Evolutionary conservation across 1,284 basidiomycete species (phyloP), one percentile per base, ranked within the genome.

Genomic region (Naganishia cerealis): DNA sequence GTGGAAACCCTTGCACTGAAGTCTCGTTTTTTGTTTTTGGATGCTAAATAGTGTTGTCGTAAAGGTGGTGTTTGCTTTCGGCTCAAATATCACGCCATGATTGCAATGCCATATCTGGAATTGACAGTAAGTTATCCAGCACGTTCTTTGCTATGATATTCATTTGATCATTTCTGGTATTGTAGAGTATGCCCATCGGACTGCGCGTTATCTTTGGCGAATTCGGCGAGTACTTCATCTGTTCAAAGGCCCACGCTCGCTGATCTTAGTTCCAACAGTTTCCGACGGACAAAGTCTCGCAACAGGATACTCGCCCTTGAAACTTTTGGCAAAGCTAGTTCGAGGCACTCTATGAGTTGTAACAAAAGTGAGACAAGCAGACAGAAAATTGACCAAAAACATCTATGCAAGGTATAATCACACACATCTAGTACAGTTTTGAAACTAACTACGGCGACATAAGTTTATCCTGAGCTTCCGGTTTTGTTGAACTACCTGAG

Each of bases 1-100:
- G 77, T 73, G 6, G n/a, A 13, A 39, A 26, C 33, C 29, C 13
- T 18, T 24, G 13, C 21, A 13, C 6, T 59, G 21, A n/a, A 38
- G 13, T 36, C 29, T 33, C 29, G 29, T 33, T 33, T 6, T 33
- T n/a, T n/a, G n/a, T n/a, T n/a, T 33, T 33, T 33, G 6, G 6
- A 33, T 33, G 29, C 6, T 33, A 33, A 33, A 33, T 33, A 33
- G 38, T 8, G 29, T 38, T 24, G 12, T 36, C 29, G 54, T n/a
- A 33, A 33, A 46, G 40, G 57, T 3, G 57, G 42, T 29, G 42
- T 50, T 12, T 59, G 36, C 18, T 59, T 59, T 46, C 63, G 53
- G 54, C 50, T 33, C 24, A 36, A 57, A 40, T 57, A 29, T 54
- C 66, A 36, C 46, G 33, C 38, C 12, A 46, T 1, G n/a, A 55